Base-by-base conservation (phyloP, 805 yeast species). In the Metschnikowia drakensbergensis region DNA sequence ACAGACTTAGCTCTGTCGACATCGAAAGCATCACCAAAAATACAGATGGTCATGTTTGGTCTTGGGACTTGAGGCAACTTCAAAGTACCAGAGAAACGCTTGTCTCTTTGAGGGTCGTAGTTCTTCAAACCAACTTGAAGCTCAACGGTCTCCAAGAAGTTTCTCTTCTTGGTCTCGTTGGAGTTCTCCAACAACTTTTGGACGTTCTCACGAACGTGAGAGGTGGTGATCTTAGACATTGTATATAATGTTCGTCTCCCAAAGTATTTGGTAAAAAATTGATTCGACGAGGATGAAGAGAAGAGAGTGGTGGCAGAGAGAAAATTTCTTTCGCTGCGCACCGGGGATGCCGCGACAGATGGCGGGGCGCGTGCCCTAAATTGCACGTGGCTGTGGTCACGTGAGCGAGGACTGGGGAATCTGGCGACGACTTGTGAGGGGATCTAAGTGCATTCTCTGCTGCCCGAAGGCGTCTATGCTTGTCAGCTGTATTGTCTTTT, bases 71-170 rank as follows among this genome's bases (percentile, higher is more conserved):
- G 85, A 73, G 99, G 99, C 68, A 94, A 83, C 81, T 85, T 94
- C 81, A 94, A 85, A 73, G 98, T 72, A 82, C 99, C 99, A 75
- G 98, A 92, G 97, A 94, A 94, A 90, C 99, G 98, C 91, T 94
- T 94, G 81, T 94, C 99, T 88, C 99, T 91, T 84, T 94, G 99
- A 74, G 99, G 98, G 77, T 94, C 99, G 81, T 94, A 94, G 96
- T 94, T 94, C 91, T 94, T 94, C 69, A 94, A 85, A 79, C 99
- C 99, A 72, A 94, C 96, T 83, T 94, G 99, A 75, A 94, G 84
- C 83, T 94, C 99, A 70, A 94, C 91, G 77, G 99, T 92, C 86
- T 94, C 99, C 80, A 92, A 87, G 83, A 94, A 94, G 96, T 94
- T 94, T 86, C 99, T 91, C 97, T 94, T 92, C 88, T 94, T 94